Conservation (phyloP, 1,284 basidiomycete genomes). For the Malassezia dermatis region DNA sequence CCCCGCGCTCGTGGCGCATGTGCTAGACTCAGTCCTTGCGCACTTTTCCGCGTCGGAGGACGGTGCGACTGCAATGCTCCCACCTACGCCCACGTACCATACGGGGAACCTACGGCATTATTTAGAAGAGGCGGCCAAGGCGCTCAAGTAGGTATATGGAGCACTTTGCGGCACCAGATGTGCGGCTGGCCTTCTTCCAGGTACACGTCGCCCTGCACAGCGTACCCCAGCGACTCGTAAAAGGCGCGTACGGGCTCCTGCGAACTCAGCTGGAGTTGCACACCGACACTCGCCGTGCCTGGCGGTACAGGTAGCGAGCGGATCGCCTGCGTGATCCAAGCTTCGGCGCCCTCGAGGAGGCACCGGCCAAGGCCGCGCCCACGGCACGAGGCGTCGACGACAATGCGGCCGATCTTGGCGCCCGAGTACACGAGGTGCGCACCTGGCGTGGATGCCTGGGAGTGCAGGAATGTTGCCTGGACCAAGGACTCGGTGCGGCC, state of each 20-base stretch:
- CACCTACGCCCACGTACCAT: not conserved
- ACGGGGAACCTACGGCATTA: not conserved
- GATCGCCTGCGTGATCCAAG: conserved; percentile 4
- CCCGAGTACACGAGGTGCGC: conserved; percentile 3
- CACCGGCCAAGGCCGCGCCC: conserved; percentile 4
- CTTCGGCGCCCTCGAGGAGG: conserved; percentile 9
- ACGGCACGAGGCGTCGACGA: not conserved
- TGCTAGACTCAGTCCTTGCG: not conserved
- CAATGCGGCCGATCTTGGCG: conserved; percentile 15
- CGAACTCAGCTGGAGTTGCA: conserved; percentile 5
- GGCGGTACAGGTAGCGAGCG: not conserved
- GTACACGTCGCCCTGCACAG: conserved; percentile 2
- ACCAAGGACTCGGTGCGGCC: conserved; percentile 6
- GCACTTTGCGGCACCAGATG: conserved; percentile 2
- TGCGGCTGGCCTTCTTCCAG: conserved; percentile 15
- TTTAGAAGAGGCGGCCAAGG: not conserved
- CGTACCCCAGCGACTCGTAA: conserved; percentile 10
- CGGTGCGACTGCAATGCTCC: not conserved
- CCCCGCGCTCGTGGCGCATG: not conserved
- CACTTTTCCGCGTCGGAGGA: not conserved
- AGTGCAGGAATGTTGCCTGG: not conserved
- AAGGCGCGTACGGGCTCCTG: conserved; percentile 8
- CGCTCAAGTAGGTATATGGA: not conserved
- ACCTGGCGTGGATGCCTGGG: not conserved
- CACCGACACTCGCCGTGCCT: not conserved